These are phyloP conservation scores for Syzygium oleosum DNA, from an alignment of 345 rosid genomes.

Conservation along the genomic window DNA sequence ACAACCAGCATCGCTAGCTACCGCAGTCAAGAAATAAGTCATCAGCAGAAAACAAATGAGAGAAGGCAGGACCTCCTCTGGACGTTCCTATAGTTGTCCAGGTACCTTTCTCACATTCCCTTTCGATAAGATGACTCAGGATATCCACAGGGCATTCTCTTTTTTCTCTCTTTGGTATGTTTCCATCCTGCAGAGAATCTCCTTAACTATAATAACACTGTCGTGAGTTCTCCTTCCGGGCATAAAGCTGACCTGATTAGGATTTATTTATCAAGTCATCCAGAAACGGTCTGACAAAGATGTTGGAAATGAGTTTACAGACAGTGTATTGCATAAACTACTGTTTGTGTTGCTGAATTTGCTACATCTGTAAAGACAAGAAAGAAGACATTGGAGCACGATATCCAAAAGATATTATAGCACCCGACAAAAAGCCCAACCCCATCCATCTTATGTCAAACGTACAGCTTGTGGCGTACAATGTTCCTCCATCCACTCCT, in stretches of 20 bases:
- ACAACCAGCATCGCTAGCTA: neutral
- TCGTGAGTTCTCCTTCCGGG: neutral
- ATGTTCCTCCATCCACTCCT: constrained; percentile 1
- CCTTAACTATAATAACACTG: neutral
- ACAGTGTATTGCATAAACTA: neutral
- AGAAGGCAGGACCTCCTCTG: neutral
- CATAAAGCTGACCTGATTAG: neutral
- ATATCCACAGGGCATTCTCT: neutral
- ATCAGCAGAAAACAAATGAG: neutral
- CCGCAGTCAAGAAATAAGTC: neutral
- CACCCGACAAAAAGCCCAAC: neutral
- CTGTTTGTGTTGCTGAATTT: neutral
- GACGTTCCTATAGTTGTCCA: neutral
- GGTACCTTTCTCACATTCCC: neutral
- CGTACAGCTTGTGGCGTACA: constrained; percentile 8
- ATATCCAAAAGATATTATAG: neutral
- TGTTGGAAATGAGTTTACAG: neutral
- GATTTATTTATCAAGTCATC: neutral
- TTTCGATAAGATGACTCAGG: neutral
- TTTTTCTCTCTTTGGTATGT: neutral
- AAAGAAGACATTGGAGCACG: neutral
- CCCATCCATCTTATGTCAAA: neutral
- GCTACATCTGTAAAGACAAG: neutral
- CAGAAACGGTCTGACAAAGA: neutral
- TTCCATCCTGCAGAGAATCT: neutral